Evolutionary conservation across 1,139 yeast species (phyloP).

Genomic region (Komagataea norvegica): DNA sequence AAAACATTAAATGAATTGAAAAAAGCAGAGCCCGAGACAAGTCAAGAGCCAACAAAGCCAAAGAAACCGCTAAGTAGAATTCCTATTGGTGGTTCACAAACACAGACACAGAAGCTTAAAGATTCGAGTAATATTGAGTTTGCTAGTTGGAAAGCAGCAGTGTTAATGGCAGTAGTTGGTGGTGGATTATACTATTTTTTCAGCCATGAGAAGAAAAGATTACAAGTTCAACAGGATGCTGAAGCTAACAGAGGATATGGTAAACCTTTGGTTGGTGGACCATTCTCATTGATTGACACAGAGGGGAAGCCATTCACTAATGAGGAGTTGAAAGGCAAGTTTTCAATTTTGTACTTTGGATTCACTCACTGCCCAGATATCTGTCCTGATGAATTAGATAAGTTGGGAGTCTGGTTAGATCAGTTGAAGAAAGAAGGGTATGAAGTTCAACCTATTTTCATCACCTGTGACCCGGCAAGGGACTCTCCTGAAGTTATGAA

Average conservation of each 20-base stretch:
- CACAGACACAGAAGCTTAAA: slow-evolving; percentile 32
- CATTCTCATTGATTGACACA: slow-evolving; percentile 66
- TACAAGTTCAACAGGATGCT: slow-evolving; percentile 70
- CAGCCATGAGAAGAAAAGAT: slow-evolving; percentile 64
- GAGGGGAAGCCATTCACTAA: slow-evolving; percentile 73
- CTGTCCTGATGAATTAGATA: slow-evolving; percentile 96
- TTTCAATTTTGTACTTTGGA: slow-evolving; percentile 83
- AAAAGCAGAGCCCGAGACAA: slow-evolving; percentile 9
- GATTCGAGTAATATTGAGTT: slow-evolving; percentile 48
- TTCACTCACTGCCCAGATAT: slow-evolving; percentile 97
- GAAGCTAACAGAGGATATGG: slow-evolving; percentile 87
- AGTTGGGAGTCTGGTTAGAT: slow-evolving; percentile 74
- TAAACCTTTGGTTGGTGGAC: slow-evolving; percentile 90
- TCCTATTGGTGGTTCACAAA: slow-evolving; percentile 49
- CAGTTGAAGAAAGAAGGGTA: slow-evolving; percentile 53
- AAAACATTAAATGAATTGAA: slow-evolving; percentile 16
- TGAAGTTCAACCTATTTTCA: slow-evolving; percentile 76
- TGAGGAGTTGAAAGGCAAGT: slow-evolving; percentile 68
- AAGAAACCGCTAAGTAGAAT: slow-evolving; percentile 47
- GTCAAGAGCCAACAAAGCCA: slow-evolving; percentile 23
- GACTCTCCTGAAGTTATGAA: slow-evolving; percentile 81
- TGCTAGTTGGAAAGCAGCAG: slow-evolving; percentile 84
- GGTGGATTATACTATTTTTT: slow-evolving; percentile 68
- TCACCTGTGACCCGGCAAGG: slow-evolving; percentile 95
- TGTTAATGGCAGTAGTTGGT: slow-evolving; percentile 61